Base-by-base conservation (phyloP, 805 yeast genomes). In the Candida sakaeoensis region DNA sequence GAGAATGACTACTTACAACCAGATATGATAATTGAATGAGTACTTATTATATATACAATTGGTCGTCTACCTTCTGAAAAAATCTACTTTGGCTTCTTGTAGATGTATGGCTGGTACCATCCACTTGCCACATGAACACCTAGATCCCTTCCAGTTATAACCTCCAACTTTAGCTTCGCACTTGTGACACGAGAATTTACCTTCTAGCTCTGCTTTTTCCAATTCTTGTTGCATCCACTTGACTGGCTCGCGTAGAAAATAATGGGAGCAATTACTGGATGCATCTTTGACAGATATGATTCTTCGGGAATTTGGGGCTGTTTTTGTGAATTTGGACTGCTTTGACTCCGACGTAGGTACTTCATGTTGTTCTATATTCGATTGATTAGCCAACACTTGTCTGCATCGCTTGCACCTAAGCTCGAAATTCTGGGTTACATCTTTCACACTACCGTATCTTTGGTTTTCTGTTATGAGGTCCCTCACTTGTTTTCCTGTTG, bases 41-140 rank as follows among this genome's bases (percentile, higher is more conserved):
- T 25, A 33, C 24, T 15, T 28, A 26, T 12, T 9, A 12, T 26
- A 12, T 23, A 23, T 23, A 23, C 26, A 23, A 18, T 31, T 18
- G 12, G 17, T 27, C 15, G 8, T 23, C 14, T 34, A 30, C 25
- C 33, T 47, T 30, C 49, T 58, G 38, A 80, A 69, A 44, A 78
- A 77, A 56, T 91, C 97, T 4, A 87, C 91, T 57, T 86, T 85
- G 5, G 89, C 83, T 21, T 80, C 69, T 58, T 82, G 89, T 40
- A 93, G 60, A 57, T 85, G 87, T 44, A 93, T 74, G 1, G 95
- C 95, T 0, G 99, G 99, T 8, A 87, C 75, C 72, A 91, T 82
- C 99, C 99, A 93, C 51, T 78, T 79, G 2, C 97, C 97, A 60
- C 99, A 93, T 42, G 93, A 79, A 60, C 99, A 93, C 51, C 95